These are phyloP conservation scores for Neofusicoccum umdonicola DNA, from an alignment of 2,329 filamentous ascomycete species.

Conservation along the genomic window DNA sequence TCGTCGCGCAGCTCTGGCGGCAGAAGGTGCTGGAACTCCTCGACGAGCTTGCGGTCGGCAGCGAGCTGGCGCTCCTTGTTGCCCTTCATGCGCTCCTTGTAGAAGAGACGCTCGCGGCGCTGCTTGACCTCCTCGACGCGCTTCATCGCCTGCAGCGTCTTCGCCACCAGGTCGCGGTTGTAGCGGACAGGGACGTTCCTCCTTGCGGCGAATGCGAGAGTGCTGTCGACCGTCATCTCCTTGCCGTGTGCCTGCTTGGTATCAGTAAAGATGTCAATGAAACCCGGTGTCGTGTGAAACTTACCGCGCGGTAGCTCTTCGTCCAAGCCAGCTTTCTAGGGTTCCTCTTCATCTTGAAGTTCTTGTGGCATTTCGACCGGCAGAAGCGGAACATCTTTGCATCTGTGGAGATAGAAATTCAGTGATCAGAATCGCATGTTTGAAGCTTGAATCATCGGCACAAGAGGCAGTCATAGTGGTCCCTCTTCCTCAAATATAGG, in stretches of 20 bases:
- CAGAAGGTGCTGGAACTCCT: constrained; percentile 88
- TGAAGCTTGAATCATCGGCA: neutral
- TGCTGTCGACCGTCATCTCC: constrained; percentile 77
- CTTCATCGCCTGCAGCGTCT: constrained; percentile 89
- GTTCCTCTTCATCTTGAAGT: constrained; percentile 98
- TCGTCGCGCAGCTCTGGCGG: constrained; percentile 50
- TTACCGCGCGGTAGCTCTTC: constrained; percentile 70
- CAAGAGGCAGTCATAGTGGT: neutral
- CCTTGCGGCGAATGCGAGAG: constrained; percentile 85
- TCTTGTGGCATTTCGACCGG: constrained; percentile 61
- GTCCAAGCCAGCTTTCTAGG: constrained; percentile 96
- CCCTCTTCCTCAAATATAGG: too few species aligned
- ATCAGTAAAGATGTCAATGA: neutral
- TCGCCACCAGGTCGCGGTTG: constrained; percentile 85
- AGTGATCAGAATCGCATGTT: neutral
- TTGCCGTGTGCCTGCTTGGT: constrained; percentile 68
- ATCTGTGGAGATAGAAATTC: neutral
- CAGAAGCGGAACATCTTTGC: constrained; percentile 67
- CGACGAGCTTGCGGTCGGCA: constrained; percentile 81
- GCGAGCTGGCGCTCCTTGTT: constrained; percentile 80
- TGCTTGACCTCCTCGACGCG: constrained; percentile 81
- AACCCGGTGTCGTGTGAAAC: neutral
- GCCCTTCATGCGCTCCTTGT: constrained; percentile 88
- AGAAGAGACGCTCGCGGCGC: constrained; percentile 85
- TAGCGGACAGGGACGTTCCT: constrained; percentile 95